Base-by-base conservation (phyloP, 805 yeast species). In the Saturnispora besseyi region DNA sequence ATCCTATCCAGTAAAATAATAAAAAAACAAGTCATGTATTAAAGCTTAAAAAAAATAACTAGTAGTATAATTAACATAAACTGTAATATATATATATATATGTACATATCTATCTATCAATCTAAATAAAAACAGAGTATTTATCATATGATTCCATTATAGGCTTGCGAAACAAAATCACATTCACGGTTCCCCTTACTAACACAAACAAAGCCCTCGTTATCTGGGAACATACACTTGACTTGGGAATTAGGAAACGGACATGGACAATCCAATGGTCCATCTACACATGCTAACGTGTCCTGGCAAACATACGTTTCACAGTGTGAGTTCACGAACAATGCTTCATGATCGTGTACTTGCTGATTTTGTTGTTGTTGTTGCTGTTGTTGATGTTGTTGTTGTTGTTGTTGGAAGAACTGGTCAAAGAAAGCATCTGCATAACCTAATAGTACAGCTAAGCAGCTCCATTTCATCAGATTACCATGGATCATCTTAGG, bases 201-300 rank as follows among this genome's bases (percentile, higher is more conserved):
- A 40, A 93, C 84, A 64, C 99, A 93, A 13, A 90, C 73, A 60
- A 71, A 84, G 31, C 71, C 67, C 18, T 79, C 48, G 15, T 24
- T 74, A 54, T 78, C 81, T 0, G 96, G 95, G 38, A 87, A 69
- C 2, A 75, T 62, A 65, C 99, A 93, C 60, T 87, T 84, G 53
- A 86, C 60, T 62, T 91, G 96, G 1, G 95, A 82, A 51, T 81
- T 78, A 1, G 96, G 93, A 61, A 79, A 91, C 2, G 87, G 88
- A 63, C 99, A 93, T 1, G 97, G 96, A 63, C 99, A 93, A 46
- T 82, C 85, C 7, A 73, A 57, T 0, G 87, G 79, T 1, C 66
- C 59, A 2, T 74, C 72, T 0, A 87, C 99, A 69, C 99, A 93
- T 9, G 72, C 72, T 38, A 81, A 71, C 0, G 97, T 87, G 57